Percentiles rank a stretch among this genome's conserved stretches.
These are phyloP conservation scores for Rubus parviflorus DNA, from an alignment of 306 rosid species.

Conservation along the genomic window DNA sequence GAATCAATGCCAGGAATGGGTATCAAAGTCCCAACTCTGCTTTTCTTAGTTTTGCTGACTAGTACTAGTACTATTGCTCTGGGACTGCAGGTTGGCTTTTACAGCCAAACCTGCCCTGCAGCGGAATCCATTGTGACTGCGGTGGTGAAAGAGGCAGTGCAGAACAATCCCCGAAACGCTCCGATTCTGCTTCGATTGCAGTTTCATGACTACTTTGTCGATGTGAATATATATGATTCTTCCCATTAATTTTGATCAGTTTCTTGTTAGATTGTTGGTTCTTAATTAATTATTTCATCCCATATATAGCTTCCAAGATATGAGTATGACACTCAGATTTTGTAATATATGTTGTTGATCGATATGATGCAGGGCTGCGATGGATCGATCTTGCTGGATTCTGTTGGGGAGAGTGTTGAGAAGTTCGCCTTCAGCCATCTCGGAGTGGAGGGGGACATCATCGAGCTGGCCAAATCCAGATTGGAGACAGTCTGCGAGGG, in stretches of 20 bases:
- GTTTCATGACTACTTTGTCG: neutral
- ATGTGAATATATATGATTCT: neutral
- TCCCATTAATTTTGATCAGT: neutral
- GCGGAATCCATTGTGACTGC: neutral
- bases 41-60: too few relatives aligned
- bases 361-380: neutral
- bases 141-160: neutral
- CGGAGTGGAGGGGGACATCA: neutral
- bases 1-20: too few relatives aligned
- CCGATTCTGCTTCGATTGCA: neutral
- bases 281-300: too few relatives aligned
- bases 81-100: neutral
- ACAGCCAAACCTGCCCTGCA: neutral
- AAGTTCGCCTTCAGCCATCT: neutral
- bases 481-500: neutral
- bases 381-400: neutral
- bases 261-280: too few relatives aligned
- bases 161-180: neutral
- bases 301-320: too few relatives aligned
- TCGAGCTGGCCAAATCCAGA: neutral
- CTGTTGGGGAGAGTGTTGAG: neutral
- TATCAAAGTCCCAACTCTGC: too few relatives aligned
- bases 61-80: too few relatives aligned
- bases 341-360: too few relatives aligned
- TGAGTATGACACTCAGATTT: too few relatives aligned